These are phyloP conservation scores for Penicillium atrosanguineum DNA, from an alignment of 495 filamentous ascomycete species.

Conservation along the genomic window DNA sequence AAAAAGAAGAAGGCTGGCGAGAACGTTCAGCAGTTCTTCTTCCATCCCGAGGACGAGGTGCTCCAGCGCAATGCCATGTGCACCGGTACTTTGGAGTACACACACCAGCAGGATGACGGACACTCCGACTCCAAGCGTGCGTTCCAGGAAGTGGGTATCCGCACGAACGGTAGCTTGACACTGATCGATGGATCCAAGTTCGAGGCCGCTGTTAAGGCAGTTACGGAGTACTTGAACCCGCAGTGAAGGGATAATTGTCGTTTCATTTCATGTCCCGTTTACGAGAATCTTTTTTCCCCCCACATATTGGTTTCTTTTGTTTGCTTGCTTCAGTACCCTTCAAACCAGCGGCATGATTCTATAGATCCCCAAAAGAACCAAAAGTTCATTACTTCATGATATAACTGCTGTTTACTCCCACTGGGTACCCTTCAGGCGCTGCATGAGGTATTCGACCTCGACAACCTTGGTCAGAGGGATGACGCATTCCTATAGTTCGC, in stretches of 20 bases:
- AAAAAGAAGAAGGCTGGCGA: constrained; percentile 67
- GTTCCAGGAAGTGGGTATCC: constrained; percentile 90
- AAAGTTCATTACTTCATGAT: constrained; percentile 28
- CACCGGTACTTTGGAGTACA: constrained; percentile 67
- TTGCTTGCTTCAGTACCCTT: constrained; percentile 5
- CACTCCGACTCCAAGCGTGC: constrained; percentile 86
- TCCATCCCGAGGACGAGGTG: constrained; percentile 96
- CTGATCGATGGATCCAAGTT: constrained; percentile 71
- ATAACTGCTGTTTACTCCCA: constrained; percentile 47
- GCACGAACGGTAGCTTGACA: constrained; percentile 75
- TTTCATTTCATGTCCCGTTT: constrained; percentile 26
- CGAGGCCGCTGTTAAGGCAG: constrained; percentile 64
- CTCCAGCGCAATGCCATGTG: constrained; percentile 69
- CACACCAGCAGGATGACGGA: constrained; percentile 71
- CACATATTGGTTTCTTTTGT: constrained; percentile 9
- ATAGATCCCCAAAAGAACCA: constrained; percentile 11
- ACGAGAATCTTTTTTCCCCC: constrained; percentile 30
- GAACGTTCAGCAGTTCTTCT: constrained; percentile 65
- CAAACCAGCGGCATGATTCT: constrained; percentile 5
- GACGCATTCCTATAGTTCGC: constrained; percentile 67
- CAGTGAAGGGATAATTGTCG: constrained; percentile 21
- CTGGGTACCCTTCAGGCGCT: constrained; percentile 70
- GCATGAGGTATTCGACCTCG: constrained; percentile 97
- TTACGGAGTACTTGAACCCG: constrained; percentile 59
- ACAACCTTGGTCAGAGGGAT: constrained; percentile 97